Conservation (phyloP, 78 protist genomes). For the Protostelium mycophagum region DNA sequence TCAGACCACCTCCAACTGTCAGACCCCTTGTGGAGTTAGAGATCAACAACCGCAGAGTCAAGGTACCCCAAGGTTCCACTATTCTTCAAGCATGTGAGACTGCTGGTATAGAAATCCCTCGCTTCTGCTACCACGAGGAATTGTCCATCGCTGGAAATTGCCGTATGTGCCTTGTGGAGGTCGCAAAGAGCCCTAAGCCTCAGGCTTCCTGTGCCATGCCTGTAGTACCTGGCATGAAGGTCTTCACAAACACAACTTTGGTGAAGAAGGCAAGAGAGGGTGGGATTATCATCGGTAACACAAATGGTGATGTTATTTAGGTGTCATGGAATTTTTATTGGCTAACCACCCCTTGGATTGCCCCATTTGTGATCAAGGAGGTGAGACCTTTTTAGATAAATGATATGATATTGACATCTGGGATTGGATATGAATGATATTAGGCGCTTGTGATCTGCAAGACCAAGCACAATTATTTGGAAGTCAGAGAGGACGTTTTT, state of each 20-base stretch:
- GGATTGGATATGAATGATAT: not conserved
- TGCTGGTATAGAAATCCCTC: conserved; percentile 72
- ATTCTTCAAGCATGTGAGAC: conserved; percentile 59
- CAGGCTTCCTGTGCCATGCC: conserved; percentile 84
- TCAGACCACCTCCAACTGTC: no score
- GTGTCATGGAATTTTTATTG: conserved; percentile 82
- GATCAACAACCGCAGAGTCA: conserved; percentile 3
- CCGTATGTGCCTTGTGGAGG: conserved; percentile 89
- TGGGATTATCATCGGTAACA: not conserved
- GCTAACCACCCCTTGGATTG: conserved; percentile 80
- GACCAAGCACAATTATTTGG: conserved; percentile 31
- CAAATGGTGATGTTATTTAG: conserved; percentile 72
- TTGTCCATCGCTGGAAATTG: conserved; percentile 88
- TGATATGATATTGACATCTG: not conserved
- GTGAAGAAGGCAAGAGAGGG: conserved; percentile 57
- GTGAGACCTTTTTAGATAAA: conserved; percentile 20
- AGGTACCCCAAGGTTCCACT: conserved; percentile 19
- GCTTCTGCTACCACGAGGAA: conserved; percentile 85
- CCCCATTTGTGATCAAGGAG: conserved; percentile 87
- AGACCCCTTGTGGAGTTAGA: not conserved
- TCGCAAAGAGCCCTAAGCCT: conserved; percentile 72
- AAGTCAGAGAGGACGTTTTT: not conserved
- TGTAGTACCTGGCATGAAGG: conserved; percentile 62
- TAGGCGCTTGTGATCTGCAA: conserved; percentile 67
- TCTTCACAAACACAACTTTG: conserved; percentile 54